These are phyloP conservation scores for Collybia nuda DNA, from an alignment of 768 basidiomycete species.

Conservation along the genomic window DNA sequence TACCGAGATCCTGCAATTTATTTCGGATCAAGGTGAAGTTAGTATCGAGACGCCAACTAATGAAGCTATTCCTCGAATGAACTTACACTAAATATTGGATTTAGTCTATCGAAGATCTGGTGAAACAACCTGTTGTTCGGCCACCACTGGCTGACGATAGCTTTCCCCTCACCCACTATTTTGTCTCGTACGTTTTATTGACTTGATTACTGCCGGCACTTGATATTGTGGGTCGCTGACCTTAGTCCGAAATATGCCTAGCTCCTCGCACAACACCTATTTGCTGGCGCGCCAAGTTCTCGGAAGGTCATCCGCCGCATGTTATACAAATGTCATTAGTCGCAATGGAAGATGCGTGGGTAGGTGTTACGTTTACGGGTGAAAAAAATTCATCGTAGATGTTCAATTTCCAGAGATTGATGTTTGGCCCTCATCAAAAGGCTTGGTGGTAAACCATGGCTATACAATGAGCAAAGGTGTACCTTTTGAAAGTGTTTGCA, in stretches of 20 bases:
- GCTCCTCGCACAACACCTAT: constrained; percentile 70
- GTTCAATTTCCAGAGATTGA: constrained; percentile 50
- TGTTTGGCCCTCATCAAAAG: constrained; percentile 58
- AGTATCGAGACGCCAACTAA: not conserved
- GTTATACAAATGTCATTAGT: constrained; percentile 54
- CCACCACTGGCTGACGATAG: constrained; percentile 37
- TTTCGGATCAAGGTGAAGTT: constrained; percentile 28
- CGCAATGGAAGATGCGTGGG: constrained; percentile 54
- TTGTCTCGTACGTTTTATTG: constrained; percentile 44
- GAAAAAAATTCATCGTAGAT: too few relatives aligned
- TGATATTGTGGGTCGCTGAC: not conserved
- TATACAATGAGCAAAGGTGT: constrained; percentile 55
- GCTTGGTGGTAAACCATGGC: constrained; percentile 61
- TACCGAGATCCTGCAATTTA: constrained; percentile 32
- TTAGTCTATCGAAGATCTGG: constrained; percentile 33
- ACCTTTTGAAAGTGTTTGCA: constrained; percentile 50
- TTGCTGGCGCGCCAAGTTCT: constrained; percentile 56
- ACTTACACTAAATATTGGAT: not conserved
- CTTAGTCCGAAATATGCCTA: constrained; percentile 19
- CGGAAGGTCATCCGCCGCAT: constrained; percentile 50
- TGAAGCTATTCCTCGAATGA: not conserved
- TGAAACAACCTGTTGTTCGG: constrained; percentile 34
- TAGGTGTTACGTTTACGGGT: constrained; percentile 11
- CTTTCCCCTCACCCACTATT: constrained; percentile 54
- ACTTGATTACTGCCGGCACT: too few relatives aligned